phyloP scores from a whole-genome alignment of 305 asterid genomes.

The Solanum chacoense region DNA sequence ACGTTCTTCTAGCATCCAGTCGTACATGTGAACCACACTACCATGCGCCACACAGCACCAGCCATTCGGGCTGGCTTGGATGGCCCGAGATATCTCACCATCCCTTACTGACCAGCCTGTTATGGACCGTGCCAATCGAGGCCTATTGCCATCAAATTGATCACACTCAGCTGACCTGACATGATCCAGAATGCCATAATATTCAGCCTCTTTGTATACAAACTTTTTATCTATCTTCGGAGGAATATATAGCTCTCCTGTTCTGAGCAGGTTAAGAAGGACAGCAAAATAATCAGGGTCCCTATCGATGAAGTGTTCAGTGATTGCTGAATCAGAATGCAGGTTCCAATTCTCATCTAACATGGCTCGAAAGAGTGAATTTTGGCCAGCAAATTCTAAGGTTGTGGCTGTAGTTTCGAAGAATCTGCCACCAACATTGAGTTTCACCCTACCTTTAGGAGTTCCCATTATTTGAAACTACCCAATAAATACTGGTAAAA shows the following conservation, averaged over 20 bases:
- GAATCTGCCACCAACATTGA: constrained; percentile 62
- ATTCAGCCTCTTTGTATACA: constrained; percentile 46
- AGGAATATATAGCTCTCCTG: constrained; percentile 53
- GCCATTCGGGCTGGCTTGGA: not conserved
- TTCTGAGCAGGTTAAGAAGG: constrained; percentile 65
- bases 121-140: constrained; percentile 33
- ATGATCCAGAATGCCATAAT: not conserved
- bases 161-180: constrained; percentile 24
- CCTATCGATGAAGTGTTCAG: constrained; percentile 70
- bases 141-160: constrained; percentile 62
- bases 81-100: constrained; percentile 38
- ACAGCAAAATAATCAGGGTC: constrained; percentile 66
- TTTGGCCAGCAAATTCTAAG: constrained; percentile 60
- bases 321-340: constrained; percentile 20
- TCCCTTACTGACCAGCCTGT: constrained; percentile 39
- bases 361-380: constrained; percentile 71
- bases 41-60: not conserved
- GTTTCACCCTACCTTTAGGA: constrained; percentile 53
- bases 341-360: constrained; percentile 68
- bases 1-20: not conserved
- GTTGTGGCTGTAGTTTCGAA: constrained; percentile 76
- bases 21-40: not conserved
- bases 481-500: not conserved
- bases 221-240: constrained; percentile 42
- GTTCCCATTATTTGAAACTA: constrained; percentile 27